A percentile compares a stretch with the other conserved stretches of the same genome.
These are phyloP conservation scores for Physcomitrium patens DNA, from an alignment of 225 moss, liverwort and hornwort genomes.

Conservation along the genomic window DNA sequence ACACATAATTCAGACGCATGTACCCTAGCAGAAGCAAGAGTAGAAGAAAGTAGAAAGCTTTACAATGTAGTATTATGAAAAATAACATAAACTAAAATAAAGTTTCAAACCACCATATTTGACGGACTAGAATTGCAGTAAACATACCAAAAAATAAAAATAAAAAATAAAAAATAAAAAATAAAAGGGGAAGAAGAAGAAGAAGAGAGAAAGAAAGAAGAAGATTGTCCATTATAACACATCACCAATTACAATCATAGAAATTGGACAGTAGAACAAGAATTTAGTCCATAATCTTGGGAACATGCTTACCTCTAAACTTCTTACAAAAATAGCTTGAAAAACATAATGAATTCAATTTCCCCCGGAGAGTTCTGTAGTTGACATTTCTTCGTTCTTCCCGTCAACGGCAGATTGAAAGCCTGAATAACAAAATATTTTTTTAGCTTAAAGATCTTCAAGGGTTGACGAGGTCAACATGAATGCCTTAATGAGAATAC, in stretches of 20 bases:
- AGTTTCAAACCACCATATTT: too few species aligned
- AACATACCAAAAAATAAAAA: too few species aligned
- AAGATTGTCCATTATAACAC: background rate
- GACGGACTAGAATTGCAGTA: too few species aligned
- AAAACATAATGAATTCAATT: conserved; percentile 98
- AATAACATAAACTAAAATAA: too few species aligned
- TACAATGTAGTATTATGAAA: too few species aligned
- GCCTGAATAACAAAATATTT: conserved; percentile 44
- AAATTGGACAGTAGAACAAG: background rate
- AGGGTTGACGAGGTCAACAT: background rate
- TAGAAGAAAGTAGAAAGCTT: too few species aligned
- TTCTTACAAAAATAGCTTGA: conserved; percentile 97
- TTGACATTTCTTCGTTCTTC: conserved; percentile 99
- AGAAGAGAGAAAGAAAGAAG: too few species aligned
- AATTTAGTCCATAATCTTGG: background rate
- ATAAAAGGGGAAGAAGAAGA: too few species aligned
- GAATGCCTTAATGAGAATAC: background rate
- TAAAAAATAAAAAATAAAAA: background rate
- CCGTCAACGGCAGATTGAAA: conserved; percentile 98
- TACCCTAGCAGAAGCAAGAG: too few species aligned
- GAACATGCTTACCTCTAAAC: conserved; percentile 73
- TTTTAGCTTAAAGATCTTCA: background rate
- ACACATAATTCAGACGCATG: too few species aligned
- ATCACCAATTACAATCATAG: conserved; percentile 7
- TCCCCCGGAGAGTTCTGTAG: conserved; percentile 92